Percentiles rank a stretch among this genome's conserved stretches.
These are phyloP conservation scores for Coemansia furcata DNA, from an alignment of 192 early-diverging fungal species.

Conservation along the genomic window DNA sequence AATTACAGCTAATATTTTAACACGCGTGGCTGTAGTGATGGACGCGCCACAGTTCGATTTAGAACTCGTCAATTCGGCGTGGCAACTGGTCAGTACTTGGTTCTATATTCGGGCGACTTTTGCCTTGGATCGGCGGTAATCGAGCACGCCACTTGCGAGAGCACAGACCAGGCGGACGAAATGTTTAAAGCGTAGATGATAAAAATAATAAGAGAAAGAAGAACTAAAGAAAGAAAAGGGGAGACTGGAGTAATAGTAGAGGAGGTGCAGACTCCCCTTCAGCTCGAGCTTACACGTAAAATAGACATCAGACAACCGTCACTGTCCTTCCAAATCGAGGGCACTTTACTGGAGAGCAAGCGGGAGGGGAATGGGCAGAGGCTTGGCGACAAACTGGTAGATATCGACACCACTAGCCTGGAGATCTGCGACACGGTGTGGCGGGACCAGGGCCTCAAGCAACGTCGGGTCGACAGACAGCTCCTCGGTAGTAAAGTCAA, in stretches of 20 bases:
- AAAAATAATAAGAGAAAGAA: slow-evolving; percentile 14
- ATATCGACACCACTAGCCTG: slow-evolving; percentile 41
- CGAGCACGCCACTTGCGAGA: slow-evolving; percentile 6
- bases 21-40: neutral
- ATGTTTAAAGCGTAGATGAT: slow-evolving; percentile 8
- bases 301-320: neutral
- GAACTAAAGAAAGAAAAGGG: slow-evolving; percentile 17
- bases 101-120: slow-evolving; percentile 58
- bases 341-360: slow-evolving; percentile 38
- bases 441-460: slow-evolving; percentile 76
- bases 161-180: neutral
- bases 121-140: slow-evolving; percentile 69
- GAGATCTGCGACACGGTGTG: slow-evolving; percentile 55
- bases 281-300: neutral
- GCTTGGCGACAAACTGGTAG: slow-evolving; percentile 46
- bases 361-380: slow-evolving; percentile 42
- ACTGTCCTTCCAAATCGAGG: neutral
- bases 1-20: neutral
- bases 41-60: slow-evolving; percentile 51
- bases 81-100: slow-evolving; percentile 62
- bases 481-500: slow-evolving; percentile 86
- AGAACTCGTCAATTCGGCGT: slow-evolving; percentile 57
- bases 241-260: neutral
- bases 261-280: neutral
- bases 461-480: slow-evolving; percentile 84